Evolutionary conservation across 805 yeast species (phyloP).

Genomic region (Candida pseudofarinosa): DNA sequence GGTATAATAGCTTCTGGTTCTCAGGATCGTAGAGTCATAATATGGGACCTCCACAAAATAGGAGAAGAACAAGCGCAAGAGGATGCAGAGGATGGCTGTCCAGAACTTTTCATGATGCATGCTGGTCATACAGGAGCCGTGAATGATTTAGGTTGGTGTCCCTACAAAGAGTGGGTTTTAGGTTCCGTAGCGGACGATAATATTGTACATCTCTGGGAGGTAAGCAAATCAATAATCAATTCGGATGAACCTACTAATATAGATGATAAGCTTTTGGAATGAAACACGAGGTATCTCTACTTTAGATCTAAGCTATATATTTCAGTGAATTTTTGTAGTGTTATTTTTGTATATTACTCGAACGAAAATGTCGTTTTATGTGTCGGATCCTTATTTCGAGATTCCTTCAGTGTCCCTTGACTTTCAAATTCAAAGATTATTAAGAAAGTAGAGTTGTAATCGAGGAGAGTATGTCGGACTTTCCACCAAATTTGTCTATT

Average conservation of each 20-base stretch:
- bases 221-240: conserved; percentile 27
- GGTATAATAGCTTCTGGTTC: conserved; percentile 77
- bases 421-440: background rate
- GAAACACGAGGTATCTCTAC: too few species aligned
- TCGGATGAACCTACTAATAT: conserved; percentile 13
- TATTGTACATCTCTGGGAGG: conserved; percentile 58
- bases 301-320: background rate
- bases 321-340: too few species aligned
- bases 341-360: background rate
- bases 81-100: conserved; percentile 87
- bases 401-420: background rate
- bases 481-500: conserved; percentile 47
- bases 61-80: conserved; percentile 85
- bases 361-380: background rate
- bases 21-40: conserved; percentile 68
- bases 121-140: conserved; percentile 85
- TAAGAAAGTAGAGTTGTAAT: background rate
- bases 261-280: conserved; percentile 3
- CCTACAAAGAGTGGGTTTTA: conserved; percentile 70
- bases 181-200: conserved; percentile 63
- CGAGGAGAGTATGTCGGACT: conserved; percentile 31
- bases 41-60: conserved; percentile 77
- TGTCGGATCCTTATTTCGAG: background rate
- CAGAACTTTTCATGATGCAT: conserved; percentile 86
- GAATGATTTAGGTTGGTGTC: conserved; percentile 68